Conservation (phyloP, 108 stramenopile species). For the Nannochloropsis gaditana region DNA sequence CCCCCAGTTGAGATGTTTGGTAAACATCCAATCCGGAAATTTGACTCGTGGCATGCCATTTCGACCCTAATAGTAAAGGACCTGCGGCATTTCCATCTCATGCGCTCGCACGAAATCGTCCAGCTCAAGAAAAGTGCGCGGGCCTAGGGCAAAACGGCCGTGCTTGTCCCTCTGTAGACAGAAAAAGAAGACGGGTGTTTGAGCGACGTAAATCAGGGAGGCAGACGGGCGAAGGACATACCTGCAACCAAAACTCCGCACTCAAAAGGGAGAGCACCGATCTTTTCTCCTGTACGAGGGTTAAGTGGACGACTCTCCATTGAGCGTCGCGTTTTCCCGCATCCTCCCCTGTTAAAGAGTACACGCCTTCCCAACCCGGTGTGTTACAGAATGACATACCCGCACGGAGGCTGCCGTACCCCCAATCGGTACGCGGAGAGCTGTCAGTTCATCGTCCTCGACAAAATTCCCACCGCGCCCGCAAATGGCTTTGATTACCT, state of each 20-base stretch:
- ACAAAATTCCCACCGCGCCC: background rate
- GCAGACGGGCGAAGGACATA: background rate
- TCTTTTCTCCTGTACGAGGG: background rate
- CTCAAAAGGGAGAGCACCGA: background rate
- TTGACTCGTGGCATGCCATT: background rate
- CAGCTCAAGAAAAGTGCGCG: constrained; percentile 17
- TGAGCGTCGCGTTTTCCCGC: background rate
- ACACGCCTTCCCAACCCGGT: background rate
- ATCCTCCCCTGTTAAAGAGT: background rate
- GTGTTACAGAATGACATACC: background rate
- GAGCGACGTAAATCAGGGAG: background rate
- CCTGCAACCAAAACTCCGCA: background rate
- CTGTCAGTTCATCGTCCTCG: background rate
- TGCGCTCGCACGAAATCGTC: background rate
- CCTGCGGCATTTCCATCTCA: constrained; percentile 13
- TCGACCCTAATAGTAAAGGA: background rate
- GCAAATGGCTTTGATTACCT: background rate
- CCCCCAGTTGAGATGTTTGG: too few relatives aligned
- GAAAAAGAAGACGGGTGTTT: background rate
- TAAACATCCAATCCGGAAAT: too few relatives aligned
- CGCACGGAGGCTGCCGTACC: background rate
- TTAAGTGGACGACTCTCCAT: background rate
- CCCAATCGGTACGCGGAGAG: background rate
- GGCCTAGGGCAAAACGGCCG: background rate
- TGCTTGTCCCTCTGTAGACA: background rate